phyloP scores from a whole-genome alignment of 108 stramenopile genomes.

The Nannochloropsis salina region DNA sequence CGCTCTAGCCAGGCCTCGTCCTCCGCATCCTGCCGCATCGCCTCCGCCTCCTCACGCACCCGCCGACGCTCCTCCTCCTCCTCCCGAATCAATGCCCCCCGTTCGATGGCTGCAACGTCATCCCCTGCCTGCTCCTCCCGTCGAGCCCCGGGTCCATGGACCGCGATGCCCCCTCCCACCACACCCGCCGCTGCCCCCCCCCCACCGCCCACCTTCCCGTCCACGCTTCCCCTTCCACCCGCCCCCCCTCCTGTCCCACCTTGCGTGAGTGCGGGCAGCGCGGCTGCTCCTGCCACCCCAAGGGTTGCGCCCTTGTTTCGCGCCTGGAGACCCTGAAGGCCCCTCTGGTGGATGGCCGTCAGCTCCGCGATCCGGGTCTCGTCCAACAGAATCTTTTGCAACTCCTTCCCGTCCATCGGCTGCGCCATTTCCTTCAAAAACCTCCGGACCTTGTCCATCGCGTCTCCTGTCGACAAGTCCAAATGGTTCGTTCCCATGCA shows the following conservation, averaged over 20 bases:
- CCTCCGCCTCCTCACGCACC: slow-evolving; percentile 11
- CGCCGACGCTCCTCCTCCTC: background rate
- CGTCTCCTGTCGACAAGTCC: slow-evolving; percentile 84
- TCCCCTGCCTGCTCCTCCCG: background rate
- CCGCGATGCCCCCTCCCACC: background rate
- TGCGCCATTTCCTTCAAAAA: slow-evolving; percentile 92
- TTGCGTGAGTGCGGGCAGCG: background rate
- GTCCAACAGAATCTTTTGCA: slow-evolving; percentile 46
- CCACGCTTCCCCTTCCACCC: background rate
- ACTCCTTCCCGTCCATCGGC: slow-evolving; percentile 66
- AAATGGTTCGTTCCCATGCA: slow-evolving; percentile 79
- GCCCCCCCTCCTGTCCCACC: background rate
- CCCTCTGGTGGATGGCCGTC: background rate
- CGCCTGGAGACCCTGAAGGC: background rate
- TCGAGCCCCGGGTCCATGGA: background rate
- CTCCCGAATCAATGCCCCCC: slow-evolving; percentile 7
- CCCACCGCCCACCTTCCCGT: background rate
- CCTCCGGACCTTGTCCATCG: slow-evolving; percentile 61
- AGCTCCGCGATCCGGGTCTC: slow-evolving; percentile 12
- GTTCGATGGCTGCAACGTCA: background rate
- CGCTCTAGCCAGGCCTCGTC: background rate
- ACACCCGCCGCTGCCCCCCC: background rate
- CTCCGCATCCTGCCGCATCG: background rate
- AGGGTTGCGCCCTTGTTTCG: background rate
- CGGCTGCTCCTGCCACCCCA: background rate